Percentiles rank a stretch among this genome's conserved stretches.
phyloP scores from a whole-genome alignment of 1,284 basidiomycete species.

The Ceratobasidium papillatum region DNA sequence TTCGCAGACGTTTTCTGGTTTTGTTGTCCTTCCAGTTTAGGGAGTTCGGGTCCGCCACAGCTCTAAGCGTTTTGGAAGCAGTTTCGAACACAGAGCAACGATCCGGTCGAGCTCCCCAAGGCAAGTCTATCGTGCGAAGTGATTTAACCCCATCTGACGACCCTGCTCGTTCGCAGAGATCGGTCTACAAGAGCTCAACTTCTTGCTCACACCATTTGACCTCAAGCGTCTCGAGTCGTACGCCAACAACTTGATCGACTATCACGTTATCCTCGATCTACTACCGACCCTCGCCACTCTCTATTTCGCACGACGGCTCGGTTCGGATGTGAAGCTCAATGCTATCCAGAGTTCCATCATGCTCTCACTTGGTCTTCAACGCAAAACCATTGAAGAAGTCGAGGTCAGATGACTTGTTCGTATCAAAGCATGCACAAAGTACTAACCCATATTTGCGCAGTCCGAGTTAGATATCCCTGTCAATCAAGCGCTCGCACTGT shows the following conservation, averaged over 20 bases:
- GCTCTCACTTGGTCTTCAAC: constrained; percentile 88
- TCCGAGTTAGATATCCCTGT: constrained; percentile 83
- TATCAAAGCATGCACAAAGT: neutral
- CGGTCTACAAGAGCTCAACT: constrained; percentile 74
- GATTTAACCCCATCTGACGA: neutral
- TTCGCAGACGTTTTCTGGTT: constrained; percentile 88
- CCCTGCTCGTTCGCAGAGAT: constrained; percentile 53
- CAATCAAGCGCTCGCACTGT: constrained; percentile 88
- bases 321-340: constrained; percentile 69
- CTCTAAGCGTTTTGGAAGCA: constrained; percentile 89
- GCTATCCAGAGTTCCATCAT: constrained; percentile 90
- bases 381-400: constrained; percentile 90
- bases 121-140: constrained; percentile 51
- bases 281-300: constrained; percentile 81
- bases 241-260: constrained; percentile 95
- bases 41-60: constrained; percentile 88
- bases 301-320: constrained; percentile 85
- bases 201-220: constrained; percentile 90
- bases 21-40: constrained; percentile 94
- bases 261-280: constrained; percentile 94
- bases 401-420: constrained; percentile 62
- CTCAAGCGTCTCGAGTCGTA: constrained; percentile 96
- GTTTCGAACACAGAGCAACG: constrained; percentile 70
- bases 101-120: constrained; percentile 58
- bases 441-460: constrained; percentile 53